These are phyloP conservation scores for Dactylonectria estremocensis DNA, from an alignment of 2,329 filamentous ascomycete genomes.

Conservation along the genomic window DNA sequence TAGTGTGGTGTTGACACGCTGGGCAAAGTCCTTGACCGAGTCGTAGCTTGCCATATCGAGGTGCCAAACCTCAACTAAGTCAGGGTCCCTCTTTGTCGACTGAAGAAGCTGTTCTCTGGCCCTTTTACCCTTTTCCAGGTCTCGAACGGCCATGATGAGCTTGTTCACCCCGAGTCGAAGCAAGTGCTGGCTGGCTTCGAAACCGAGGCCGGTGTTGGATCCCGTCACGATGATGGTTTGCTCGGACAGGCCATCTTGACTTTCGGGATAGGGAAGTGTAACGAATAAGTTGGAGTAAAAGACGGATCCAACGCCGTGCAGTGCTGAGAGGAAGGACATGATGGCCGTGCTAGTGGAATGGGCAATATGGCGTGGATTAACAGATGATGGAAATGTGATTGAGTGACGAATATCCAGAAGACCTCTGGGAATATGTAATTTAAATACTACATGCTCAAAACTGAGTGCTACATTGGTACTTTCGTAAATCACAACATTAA, in stretches of 20 bases:
- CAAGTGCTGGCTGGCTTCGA: slow-evolving; percentile 56
- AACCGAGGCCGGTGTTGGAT: slow-evolving; percentile 58
- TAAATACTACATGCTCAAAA: too few relatives aligned
- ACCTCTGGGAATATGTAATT: too few relatives aligned
- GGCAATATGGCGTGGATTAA: too few relatives aligned
- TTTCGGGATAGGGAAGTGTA: slow-evolving; percentile 42
- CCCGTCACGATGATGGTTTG: slow-evolving; percentile 58
- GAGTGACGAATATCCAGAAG: too few relatives aligned
- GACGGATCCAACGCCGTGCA: slow-evolving; percentile 28
- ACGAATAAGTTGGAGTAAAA: slow-evolving; percentile 41
- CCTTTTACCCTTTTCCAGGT: slow-evolving; percentile 57
- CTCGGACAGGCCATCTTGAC: slow-evolving; percentile 37
- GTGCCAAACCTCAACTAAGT: slow-evolving; percentile 61
- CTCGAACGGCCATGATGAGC: slow-evolving; percentile 57
- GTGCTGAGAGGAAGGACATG: slow-evolving; percentile 35
- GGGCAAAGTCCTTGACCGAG: slow-evolving; percentile 60
- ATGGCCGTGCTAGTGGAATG: not conserved
- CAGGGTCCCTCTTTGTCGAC: not conserved
- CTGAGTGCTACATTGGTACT: too few relatives aligned
- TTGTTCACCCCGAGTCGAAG: slow-evolving; percentile 49
- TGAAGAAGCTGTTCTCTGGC: slow-evolving; percentile 54
- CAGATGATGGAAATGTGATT: too few relatives aligned
- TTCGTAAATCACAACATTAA: not conserved
- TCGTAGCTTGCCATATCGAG: slow-evolving; percentile 64
- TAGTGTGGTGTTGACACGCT: slow-evolving; percentile 44